Base-by-base conservation (phyloP, 2,329 filamentous ascomycete genomes). In the Chalara sp. region DNA sequence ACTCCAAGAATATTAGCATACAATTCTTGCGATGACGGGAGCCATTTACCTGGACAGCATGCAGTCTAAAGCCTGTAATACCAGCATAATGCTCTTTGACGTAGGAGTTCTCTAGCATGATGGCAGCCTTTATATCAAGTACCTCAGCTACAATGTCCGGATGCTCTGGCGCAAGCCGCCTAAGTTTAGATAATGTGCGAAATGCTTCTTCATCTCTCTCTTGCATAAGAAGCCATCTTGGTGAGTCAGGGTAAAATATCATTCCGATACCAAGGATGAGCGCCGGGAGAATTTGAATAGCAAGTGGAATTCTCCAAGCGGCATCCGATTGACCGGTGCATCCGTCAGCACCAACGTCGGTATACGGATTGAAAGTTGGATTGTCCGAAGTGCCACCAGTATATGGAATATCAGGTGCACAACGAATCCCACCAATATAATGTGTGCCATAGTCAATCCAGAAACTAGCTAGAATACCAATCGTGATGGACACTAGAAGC, bases 221-320 rank as follows among this genome's bases (percentile, higher is more conserved):
- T 60, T 79, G 74, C 59, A 79, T 72, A 21, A 78, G 68, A 21
- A 83, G 70, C 77, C 77, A 81, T 56, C 79, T 69, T 1, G 79
- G 79, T 1, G 72, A 76, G 65, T 78, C 79, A 1, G 79, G 80
- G 73, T 81, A 78, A 65, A 79, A 79, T 21, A 79, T 51, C 70
- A 81, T 80, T 31, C 79, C 78, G n/a, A 71, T 61, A 6, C 72
- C 72, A 5, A 83, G 69, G 11, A 79, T 58, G n/a, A 79, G 60
- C 2, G 76, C 78, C 2, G 77, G 77, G 0, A 75, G 63, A 6
- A 80, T 70, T 54, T 83, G 79, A 2, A 82, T 68, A 50, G 71
- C 72, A 31, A 82, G 68, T 0, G 79, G 79, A 2, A 83, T 63
- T 6, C 80, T 68, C 80, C 80, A 83, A 3, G 80, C 73, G 2